Evolutionary conservation across 352 stramenopile genomes (phyloP).

Genomic region (Pythium sukuiense): DNA sequence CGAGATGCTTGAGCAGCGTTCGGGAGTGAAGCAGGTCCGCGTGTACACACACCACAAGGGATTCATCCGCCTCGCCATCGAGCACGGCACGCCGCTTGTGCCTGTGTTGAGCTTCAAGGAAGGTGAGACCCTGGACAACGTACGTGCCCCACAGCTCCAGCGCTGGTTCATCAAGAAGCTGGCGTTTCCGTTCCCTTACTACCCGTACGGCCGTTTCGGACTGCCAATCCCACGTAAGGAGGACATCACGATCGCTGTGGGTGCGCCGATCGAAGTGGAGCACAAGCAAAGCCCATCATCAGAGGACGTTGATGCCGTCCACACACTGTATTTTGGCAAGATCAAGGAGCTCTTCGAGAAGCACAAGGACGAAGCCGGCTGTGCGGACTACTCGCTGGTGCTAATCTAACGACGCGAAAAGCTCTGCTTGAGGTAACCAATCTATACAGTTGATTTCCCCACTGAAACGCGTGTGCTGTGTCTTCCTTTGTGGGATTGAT

Average conservation of each 20-base stretch:
- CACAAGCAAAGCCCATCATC: constrained; percentile 45
- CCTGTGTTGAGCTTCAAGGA: constrained; percentile 83
- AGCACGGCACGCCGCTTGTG: constrained; percentile 71
- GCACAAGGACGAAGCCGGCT: constrained; percentile 77
- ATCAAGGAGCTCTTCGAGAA: constrained; percentile 64
- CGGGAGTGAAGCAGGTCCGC: constrained; percentile 56
- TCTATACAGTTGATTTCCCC: not conserved
- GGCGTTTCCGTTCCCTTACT: constrained; percentile 79
- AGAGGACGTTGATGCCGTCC: constrained; percentile 64
- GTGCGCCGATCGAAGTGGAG: constrained; percentile 52
- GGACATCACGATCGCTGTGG: constrained; percentile 66
- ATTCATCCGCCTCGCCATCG: constrained; percentile 78
- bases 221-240: constrained; percentile 71
- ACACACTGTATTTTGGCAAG: constrained; percentile 56
- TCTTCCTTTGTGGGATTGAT: not conserved
- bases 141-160: constrained; percentile 69
- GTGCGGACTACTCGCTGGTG: constrained; percentile 70
- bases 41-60: constrained; percentile 78
- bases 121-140: constrained; percentile 81
- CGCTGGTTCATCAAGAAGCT: constrained; percentile 79
- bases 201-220: constrained; percentile 64
- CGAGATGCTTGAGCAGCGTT: constrained; percentile 79
- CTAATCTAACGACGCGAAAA: constrained; percentile 33
- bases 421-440: not conserved
- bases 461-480: not conserved